Conservation (phyloP, 1,139 yeast genomes). For the Kluyveromyces sp. region DNA sequence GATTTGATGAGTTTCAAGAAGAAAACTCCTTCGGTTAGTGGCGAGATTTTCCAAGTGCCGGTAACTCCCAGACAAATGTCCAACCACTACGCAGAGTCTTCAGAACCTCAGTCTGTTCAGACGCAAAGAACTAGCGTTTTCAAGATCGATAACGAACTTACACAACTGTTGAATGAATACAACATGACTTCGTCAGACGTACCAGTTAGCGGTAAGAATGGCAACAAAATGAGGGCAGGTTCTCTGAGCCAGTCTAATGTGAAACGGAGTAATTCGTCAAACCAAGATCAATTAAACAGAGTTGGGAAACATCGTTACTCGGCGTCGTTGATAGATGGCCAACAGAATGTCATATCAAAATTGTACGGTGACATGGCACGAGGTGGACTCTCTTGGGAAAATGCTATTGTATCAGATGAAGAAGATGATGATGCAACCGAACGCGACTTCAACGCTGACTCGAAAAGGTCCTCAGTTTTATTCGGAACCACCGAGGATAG, state of each 20-base stretch:
- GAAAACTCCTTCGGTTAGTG: background rate
- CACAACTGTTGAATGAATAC: conserved; percentile 25
- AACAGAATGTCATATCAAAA: conserved; percentile 18
- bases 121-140: conserved; percentile 8
- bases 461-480: conserved; percentile 1
- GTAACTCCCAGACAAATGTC: background rate
- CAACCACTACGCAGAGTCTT: background rate
- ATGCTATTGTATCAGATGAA: conserved; percentile 18
- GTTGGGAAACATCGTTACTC: conserved; percentile 22
- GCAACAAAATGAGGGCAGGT: conserved; percentile 10
- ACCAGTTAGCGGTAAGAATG: conserved; percentile 1
- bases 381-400: conserved; percentile 14
- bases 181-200: conserved; percentile 15
- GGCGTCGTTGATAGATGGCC: conserved; percentile 21
- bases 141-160: conserved; percentile 20
- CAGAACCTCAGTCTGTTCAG: background rate
- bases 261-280: conserved; percentile 11
- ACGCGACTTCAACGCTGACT: background rate
- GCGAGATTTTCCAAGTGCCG: background rate
- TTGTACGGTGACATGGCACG: conserved; percentile 16
- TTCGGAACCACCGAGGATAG: background rate
- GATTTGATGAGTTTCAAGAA: conserved; percentile 8
- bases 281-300: conserved; percentile 11
- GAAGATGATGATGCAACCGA: conserved; percentile 12
- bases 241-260: conserved; percentile 9